Percentiles rank a stretch among this genome's conserved stretches.
Evolutionary conservation across 495 filamentous ascomycete genomes (phyloP).

Genomic region (Penicillium desertorum): DNA sequence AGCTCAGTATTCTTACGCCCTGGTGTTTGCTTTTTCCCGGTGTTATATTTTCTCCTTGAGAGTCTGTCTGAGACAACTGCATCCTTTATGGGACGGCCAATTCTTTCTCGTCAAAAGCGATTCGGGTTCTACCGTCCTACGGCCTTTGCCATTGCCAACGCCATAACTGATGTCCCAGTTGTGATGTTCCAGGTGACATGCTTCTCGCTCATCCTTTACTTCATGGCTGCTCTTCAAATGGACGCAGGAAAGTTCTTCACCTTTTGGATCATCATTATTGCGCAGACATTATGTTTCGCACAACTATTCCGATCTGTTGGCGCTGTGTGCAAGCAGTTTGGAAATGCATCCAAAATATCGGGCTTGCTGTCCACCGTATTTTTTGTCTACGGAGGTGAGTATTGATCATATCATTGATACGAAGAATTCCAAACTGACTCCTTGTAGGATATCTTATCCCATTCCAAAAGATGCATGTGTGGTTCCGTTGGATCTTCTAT

Average conservation of each 20-base stretch:
- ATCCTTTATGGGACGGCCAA: constrained; percentile 45
- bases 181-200: constrained; percentile 64
- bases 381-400: constrained; percentile 73
- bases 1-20: constrained; percentile 43
- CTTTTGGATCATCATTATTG: constrained; percentile 68
- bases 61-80: constrained; percentile 40
- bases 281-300: constrained; percentile 69
- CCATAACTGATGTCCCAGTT: constrained; percentile 72
- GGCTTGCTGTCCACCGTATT: constrained; percentile 74
- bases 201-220: constrained; percentile 77
- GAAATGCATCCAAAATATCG: constrained; percentile 79
- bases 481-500: constrained; percentile 90
- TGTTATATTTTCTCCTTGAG: constrained; percentile 43
- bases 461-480: constrained; percentile 67
- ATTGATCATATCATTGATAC: constrained; percentile 16
- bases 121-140: constrained; percentile 77
- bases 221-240: constrained; percentile 67
- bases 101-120: constrained; percentile 46
- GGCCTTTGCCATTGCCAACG: constrained; percentile 77
- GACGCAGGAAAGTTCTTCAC: constrained; percentile 76
- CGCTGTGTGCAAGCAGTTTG: constrained; percentile 77
- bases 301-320: constrained; percentile 75
- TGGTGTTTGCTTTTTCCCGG: constrained; percentile 41
- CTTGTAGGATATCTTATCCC: constrained; percentile 83
- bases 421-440: constrained; percentile 56